phyloP scores from a whole-genome alignment of 306 rosid species.

The Castanospermum australe region DNA sequence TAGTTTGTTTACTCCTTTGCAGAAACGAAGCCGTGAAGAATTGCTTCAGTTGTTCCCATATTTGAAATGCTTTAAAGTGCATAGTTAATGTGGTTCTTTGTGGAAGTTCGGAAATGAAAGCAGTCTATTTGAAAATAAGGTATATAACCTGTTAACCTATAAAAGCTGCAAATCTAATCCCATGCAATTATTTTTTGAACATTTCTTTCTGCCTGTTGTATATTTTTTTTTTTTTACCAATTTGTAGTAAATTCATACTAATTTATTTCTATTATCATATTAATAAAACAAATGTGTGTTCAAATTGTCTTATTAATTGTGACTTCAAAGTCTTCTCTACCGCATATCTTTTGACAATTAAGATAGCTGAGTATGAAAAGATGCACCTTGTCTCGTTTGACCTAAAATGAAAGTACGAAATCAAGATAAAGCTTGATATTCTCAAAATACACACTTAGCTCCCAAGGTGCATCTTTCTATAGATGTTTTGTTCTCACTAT shows the following conservation, averaged over 20 bases:
- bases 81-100: conserved; percentile 46
- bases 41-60: conserved; percentile 70
- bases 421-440: not conserved
- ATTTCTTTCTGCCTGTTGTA: not conserved
- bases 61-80: conserved; percentile 83
- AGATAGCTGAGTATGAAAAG: not conserved
- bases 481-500: too few relatives aligned
- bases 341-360: not conserved
- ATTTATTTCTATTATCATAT: not conserved
- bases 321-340: not conserved
- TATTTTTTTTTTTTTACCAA: not conserved
- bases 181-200: not conserved
- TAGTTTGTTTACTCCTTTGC: conserved; percentile 20
- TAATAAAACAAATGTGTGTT: not conserved
- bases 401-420: not conserved
- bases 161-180: not conserved
- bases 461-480: not conserved
- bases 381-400: not conserved
- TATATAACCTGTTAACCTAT: not conserved
- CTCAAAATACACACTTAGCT: not conserved
- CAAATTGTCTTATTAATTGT: not conserved
- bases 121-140: not conserved
- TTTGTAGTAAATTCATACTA: not conserved
- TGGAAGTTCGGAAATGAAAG: conserved; percentile 22
- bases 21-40: conserved; percentile 75